These are phyloP conservation scores for Ophiostoma novo-ulmi DNA, from an alignment of 2,329 filamentous ascomycete species.

Conservation along the genomic window DNA sequence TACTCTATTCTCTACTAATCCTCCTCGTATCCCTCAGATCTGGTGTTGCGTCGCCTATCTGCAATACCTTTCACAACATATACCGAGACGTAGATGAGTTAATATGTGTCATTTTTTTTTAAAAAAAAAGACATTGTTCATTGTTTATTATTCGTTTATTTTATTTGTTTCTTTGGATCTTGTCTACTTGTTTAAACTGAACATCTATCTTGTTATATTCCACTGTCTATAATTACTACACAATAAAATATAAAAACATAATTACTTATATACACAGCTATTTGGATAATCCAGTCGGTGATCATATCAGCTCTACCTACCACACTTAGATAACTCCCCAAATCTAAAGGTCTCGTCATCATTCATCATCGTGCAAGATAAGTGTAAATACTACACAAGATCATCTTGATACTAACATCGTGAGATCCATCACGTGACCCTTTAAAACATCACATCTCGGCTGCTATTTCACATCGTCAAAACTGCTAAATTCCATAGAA, in stretches of 20 bases:
- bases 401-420: neutral
- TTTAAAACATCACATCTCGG: neutral
- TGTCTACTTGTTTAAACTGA: no score
- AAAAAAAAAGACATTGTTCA: no score
- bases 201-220: no score
- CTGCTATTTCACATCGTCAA: neutral
- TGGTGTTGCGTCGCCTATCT: constrained; percentile 12
- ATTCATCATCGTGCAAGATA: neutral
- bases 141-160: neutral
- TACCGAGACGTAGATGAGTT: no score
- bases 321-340: neutral
- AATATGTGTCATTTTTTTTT: no score
- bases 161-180: neutral
- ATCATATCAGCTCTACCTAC: no score
- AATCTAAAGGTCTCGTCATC: neutral
- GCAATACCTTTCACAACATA: neutral
- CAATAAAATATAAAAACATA: no score
- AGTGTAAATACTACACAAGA: neutral
- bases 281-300: no score
- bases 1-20: neutral
- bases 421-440: neutral
- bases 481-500: neutral
- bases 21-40: neutral
- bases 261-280: no score
- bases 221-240: no score